Base-by-base conservation (phyloP, 352 stramenopile species). In the Aphanomyces invadans region DNA sequence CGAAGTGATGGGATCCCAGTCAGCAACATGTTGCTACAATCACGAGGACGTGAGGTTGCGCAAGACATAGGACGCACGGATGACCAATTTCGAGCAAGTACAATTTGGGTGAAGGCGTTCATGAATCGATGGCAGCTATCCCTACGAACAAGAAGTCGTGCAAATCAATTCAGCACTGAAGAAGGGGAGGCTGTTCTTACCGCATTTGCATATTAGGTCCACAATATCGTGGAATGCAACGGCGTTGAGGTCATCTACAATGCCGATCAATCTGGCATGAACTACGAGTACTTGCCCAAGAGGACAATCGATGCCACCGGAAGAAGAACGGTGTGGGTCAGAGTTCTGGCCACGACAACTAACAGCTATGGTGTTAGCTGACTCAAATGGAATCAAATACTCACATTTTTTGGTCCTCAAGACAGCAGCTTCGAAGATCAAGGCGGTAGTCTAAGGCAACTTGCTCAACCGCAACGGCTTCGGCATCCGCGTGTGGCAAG, bases 331-430 rank as follows among this genome's bases (percentile, higher is more conserved):
- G 67, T 80, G 1, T 80, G 70, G 72, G 36, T 77, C 33, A 21
- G 51, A 0, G 70, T 38, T 23, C 48, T 52, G 3, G 71, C 42
- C 1, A 74, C 71, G 31, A 59, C 23, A 80, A 80, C 26, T 70
- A 1, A 76, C 66, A 1, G 59, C 38, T 3, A 78, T 77, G 71
- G 49, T 77, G 0, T 45, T 73, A 3, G 73, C 44, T 1, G 60
- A 66, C 29, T 76, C 56, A 2, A 52, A 64, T 12, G 60, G 69
- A 5, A 67, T 54, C n/a, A 80, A 76, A 38, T 67, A 69, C 21
- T 46, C 69, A 2, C 55, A 68, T 0, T 76, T 73, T 46, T 26
- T 78, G 21, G 39, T 78, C 7, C 45, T 80, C 23, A 76, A 78
- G 52, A 70, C 59, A 3, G 49, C 32, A 4, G 38, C 49, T 26